Evolutionary conservation across 2,329 filamentous ascomycete genomes (phyloP).

Genomic region (Cercospora zeae-maydis): DNA sequence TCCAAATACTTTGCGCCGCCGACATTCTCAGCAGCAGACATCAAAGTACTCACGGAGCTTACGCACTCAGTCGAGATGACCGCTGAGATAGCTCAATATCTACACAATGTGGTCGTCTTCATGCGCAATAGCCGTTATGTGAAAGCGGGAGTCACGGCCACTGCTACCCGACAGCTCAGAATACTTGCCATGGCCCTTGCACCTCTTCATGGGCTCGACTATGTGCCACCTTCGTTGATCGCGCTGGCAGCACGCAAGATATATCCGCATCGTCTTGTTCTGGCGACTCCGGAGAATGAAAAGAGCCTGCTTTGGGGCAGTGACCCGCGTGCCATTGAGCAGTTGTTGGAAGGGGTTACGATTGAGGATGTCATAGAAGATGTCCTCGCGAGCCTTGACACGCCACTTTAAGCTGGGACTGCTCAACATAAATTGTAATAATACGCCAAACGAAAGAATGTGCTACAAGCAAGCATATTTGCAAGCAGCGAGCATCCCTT

Average conservation of each 20-base stretch:
- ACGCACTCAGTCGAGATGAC: conserved; percentile 60
- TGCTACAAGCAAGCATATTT: neutral
- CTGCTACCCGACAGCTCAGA: conserved; percentile 72
- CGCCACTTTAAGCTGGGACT: conserved; percentile 44
- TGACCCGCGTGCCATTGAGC: conserved; percentile 63
- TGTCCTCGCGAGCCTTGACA: conserved; percentile 55
- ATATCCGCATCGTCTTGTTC: conserved; percentile 76
- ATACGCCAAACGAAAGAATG: neutral
- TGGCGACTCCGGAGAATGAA: conserved; percentile 68
- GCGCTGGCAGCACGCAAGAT: conserved; percentile 79
- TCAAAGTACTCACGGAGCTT: conserved; percentile 59
- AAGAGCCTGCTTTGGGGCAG: conserved; percentile 93
- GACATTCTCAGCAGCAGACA: conserved; percentile 36
- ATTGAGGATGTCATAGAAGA: conserved; percentile 57
- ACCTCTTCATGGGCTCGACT: conserved; percentile 74
- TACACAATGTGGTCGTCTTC: conserved; percentile 83
- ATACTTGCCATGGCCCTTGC: conserved; percentile 61
- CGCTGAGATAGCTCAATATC: conserved; percentile 76
- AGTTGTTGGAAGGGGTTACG: conserved; percentile 59
- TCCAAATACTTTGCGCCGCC: conserved; percentile 13
- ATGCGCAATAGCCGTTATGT: conserved; percentile 85
- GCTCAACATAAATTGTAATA: neutral
- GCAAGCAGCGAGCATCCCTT: neutral
- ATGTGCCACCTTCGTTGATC: conserved; percentile 79
- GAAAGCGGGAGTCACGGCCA: conserved; percentile 69